These are phyloP conservation scores for Rubus idaeus DNA, from an alignment of 306 rosid genomes.

Conservation along the genomic window DNA sequence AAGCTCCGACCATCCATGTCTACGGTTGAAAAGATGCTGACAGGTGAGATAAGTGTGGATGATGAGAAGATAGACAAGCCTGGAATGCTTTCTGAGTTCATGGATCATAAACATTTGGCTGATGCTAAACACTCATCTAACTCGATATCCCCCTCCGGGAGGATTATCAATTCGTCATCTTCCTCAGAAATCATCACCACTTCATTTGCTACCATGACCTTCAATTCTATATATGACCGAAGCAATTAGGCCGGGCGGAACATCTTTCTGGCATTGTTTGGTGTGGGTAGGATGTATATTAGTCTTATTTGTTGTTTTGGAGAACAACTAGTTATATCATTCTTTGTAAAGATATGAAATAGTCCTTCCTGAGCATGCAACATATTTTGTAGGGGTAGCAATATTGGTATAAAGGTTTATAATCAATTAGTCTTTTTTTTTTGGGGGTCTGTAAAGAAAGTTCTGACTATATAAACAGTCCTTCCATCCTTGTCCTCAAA, in stretches of 20 bases:
- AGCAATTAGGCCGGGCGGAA: constrained; percentile 29
- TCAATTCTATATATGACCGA: constrained; percentile 66
- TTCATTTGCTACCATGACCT: constrained; percentile 67
- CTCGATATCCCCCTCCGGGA: constrained; percentile 20
- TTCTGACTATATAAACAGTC: not conserved
- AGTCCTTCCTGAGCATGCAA: not conserved
- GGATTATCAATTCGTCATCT: constrained; percentile 36
- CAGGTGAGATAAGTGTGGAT: constrained; percentile 47
- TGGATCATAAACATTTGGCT: constrained; percentile 27
- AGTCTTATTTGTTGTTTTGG: not conserved
- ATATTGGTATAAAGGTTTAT: not conserved
- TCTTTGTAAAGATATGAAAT: not conserved
- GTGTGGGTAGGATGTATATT: not conserved
- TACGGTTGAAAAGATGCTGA: constrained; percentile 57
- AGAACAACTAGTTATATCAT: not conserved
- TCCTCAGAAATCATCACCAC: constrained; percentile 28
- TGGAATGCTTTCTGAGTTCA: constrained; percentile 60
- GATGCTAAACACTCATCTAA: constrained; percentile 32
- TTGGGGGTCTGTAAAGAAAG: constrained; percentile 4
- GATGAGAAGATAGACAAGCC: constrained; percentile 55
- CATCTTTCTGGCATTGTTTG: constrained; percentile 3
- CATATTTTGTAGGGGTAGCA: not conserved
- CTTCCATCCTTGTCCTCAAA: not conserved
- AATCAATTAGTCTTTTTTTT: not conserved
- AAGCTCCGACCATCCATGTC: constrained; percentile 80